Evolutionary conservation across 2,329 filamentous ascomycete species (phyloP), one percentile per base, ranked within the genome.

Genomic region (Neophaeococcomyces mojaviensis): DNA sequence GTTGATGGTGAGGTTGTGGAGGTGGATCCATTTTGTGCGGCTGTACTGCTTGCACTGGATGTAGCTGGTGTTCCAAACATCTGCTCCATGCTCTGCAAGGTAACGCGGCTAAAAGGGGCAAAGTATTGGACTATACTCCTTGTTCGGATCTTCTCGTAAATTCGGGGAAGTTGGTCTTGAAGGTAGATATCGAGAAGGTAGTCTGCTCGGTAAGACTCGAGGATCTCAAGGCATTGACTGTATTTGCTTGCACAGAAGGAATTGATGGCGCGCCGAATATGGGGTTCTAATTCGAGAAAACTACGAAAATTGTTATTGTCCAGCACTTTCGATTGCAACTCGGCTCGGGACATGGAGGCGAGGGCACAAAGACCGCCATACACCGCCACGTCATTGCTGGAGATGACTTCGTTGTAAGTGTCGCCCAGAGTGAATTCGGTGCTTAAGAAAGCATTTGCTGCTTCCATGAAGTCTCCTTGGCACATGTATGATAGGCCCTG

Each of bases 41-140:
- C 40, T 12, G 20, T 39, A 57, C 88, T 81, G 38, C 90, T 80
- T 3, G 77, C 30, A 16, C 24, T 28, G 8, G 50, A 16, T 50
- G 74, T 68, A 3, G 76, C 77, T 0, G 78, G 69, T 2, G 73
- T 69, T 0, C 79, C 81, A 64, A 98, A 97, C 2, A 86, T 82
- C 30, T 76, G 72, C 7, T 85, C 80, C 71, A 98, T 79, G 50
- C 81, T 88, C 16, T 82, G 76, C 3, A 97, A 72, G 0, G 85
- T 89, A 50, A 96, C 88, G 54, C 82, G 83, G 34, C 84, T 94
- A 64, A 94, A 98, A 0, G 92, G 89, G 19, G 87, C 76, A 57
- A 95, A 84, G 67, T 96, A 97, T 60, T 95, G 87, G 19, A 89
- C 79, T 49, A 98, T 96, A 59, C 89, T 90, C 69, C 96, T 96